Base-by-base conservation (phyloP, 2,329 filamentous ascomycete genomes). In the Colletotrichum sp. region DNA sequence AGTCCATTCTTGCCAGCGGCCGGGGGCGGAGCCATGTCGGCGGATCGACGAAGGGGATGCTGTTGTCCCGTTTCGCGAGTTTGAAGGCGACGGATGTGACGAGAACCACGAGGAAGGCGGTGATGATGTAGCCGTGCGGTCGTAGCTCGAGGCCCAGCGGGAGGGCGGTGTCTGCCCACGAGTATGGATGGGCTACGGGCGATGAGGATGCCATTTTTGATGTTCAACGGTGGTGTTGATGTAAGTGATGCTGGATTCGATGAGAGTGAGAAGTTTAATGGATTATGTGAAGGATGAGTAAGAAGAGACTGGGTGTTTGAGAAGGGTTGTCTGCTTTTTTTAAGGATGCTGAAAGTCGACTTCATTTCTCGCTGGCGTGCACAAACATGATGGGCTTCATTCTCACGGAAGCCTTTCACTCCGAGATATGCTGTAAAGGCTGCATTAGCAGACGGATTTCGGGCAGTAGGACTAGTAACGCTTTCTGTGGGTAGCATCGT, bases 361-460 rank as follows among this genome's bases (percentile, higher is more conserved):
- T 24, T 26, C 3, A 1, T 0, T 6, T 59, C 18, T 0, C 3
- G 26, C 13, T 59, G 26, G 7, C 14, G 24, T 26, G 55, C 55
- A 59, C n/a, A 59, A 26, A 4, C 13, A 2, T 6, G 6, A 21
- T 59, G 24, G 26, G 0, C 24, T 2, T 59, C 55, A 28, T 18
- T 21, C 8, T 21, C 55, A 59, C 55, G 55, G 55, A 7, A 59
- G 55, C 26, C 24, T 59, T 3, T 26, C 14, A 18, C 16, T 59
- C 55, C 55, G 55, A 28, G 55, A 18, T 59, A 28, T 28, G 21
- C 21, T 28, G 55, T 0, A 2, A 18, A 28, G 0, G 0, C 26
- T 26, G 21, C 13, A 59, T 28, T 13, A 10, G 3, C 7, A 59
- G 55, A 28, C 55, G 55, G 55, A 59, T 28, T 59, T 59, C 24